Percentiles rank a stretch among this genome's conserved stretches.
Evolutionary conservation across 257 asterid genomes (phyloP).

Genomic region (Solanum sejunctum): DNA sequence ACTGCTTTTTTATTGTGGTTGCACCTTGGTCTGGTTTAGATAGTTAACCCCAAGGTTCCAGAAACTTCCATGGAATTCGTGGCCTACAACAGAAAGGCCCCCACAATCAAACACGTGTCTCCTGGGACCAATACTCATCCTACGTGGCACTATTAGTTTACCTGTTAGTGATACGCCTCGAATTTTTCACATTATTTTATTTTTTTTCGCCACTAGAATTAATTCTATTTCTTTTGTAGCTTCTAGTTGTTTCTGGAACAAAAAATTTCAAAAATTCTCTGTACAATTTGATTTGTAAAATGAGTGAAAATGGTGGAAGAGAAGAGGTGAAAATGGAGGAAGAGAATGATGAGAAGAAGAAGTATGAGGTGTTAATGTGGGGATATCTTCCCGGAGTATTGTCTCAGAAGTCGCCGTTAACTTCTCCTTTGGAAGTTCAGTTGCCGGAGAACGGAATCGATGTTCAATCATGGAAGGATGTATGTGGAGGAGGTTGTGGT

Average conservation of each 20-base stretch:
- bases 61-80: slow-evolving; percentile 31
- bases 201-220: background rate
- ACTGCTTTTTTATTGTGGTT: too few relatives aligned
- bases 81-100: slow-evolving; percentile 6
- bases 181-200: background rate
- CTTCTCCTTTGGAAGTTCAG: slow-evolving; percentile 29
- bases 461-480: slow-evolving; percentile 57
- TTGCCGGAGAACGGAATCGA: slow-evolving; percentile 22
- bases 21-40: background rate
- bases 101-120: slow-evolving; percentile 32
- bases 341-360: slow-evolving; percentile 5
- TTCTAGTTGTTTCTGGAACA: slow-evolving; percentile 3
- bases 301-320: slow-evolving; percentile 21
- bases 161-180: slow-evolving; percentile 47
- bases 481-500: slow-evolving; percentile 76
- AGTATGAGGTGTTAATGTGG: slow-evolving; percentile 49
- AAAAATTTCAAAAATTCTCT: background rate
- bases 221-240: background rate
- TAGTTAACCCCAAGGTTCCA: slow-evolving; percentile 22
- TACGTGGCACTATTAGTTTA: slow-evolving; percentile 35
- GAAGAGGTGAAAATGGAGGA: background rate
- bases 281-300: background rate
- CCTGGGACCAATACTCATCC: slow-evolving; percentile 6
- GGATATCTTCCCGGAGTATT: slow-evolving; percentile 65
- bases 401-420: slow-evolving; percentile 30